Conservation (phyloP, 164 flowering plant genomes). For the Tetrastigma voinierianum region DNA sequence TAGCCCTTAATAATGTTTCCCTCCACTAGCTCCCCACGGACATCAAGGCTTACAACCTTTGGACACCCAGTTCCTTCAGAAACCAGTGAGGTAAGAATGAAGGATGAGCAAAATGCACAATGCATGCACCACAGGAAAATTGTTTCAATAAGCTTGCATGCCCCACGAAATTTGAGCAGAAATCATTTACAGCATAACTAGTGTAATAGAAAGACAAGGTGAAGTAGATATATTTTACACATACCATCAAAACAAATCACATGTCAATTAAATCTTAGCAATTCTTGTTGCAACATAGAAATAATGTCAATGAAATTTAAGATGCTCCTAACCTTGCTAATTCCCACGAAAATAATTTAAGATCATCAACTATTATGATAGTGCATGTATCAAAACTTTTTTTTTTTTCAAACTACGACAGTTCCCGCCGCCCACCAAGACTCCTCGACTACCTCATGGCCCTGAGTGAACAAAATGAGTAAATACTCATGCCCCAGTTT, state of each 20-base stretch:
- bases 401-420: too few species aligned
- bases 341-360: too few species aligned
- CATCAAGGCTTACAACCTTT: constrained; percentile 83
- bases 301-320: too few species aligned
- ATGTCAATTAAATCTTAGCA: too few species aligned
- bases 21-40: constrained; percentile 85
- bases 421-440: too few species aligned
- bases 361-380: too few species aligned
- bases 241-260: background rate
- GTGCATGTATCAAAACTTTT: too few species aligned
- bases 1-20: constrained; percentile 76
- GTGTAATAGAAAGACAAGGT: background rate
- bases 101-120: background rate
- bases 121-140: background rate
- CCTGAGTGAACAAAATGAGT: too few species aligned
- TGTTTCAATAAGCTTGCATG: background rate
- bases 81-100: constrained; percentile 6
- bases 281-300: too few species aligned
- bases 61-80: constrained; percentile 82
- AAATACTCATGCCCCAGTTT: too few species aligned
- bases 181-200: background rate
- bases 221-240: background rate
- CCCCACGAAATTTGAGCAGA: background rate
- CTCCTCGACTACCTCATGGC: too few species aligned
- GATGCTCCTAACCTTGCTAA: too few species aligned